A percentile compares a stretch with the other conserved stretches of the same genome.
Evolutionary conservation across 1,284 basidiomycete genomes (phyloP).

Genomic region (Phenoliferia sp.): DNA sequence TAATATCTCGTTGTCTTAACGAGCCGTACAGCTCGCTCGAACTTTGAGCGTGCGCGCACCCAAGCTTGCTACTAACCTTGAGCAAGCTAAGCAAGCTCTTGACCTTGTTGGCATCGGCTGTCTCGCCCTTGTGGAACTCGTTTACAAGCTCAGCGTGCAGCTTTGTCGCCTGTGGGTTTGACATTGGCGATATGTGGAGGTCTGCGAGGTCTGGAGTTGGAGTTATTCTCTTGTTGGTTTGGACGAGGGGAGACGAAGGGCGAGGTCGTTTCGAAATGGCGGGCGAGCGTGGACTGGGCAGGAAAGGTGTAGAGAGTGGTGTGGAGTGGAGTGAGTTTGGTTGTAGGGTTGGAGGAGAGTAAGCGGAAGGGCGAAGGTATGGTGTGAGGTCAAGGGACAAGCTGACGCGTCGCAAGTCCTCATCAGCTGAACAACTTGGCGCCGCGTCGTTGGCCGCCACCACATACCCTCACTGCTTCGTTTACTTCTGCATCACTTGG

Average conservation of each 20-base stretch:
- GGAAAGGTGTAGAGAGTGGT: too few species aligned
- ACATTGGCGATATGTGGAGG: constrained; percentile 45
- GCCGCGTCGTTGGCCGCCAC: not conserved
- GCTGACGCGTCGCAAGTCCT: not conserved
- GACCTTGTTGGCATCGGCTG: constrained; percentile 47
- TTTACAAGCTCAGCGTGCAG: constrained; percentile 42
- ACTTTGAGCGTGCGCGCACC: not conserved
- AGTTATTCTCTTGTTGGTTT: constrained; percentile 4
- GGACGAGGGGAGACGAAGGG: constrained; percentile 15
- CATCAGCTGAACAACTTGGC: not conserved
- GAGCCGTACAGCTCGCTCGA: not conserved
- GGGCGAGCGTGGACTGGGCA: not conserved
- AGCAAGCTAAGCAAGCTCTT: constrained; percentile 57
- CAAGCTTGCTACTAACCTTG: constrained; percentile 52
- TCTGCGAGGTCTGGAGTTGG: constrained; percentile 11
- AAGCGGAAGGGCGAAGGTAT: constrained; percentile 5
- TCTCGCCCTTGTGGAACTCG: constrained; percentile 24
- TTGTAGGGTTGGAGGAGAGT: constrained; percentile 1
- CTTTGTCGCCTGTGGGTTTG: constrained; percentile 53
- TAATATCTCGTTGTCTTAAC: too few species aligned
- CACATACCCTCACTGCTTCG: not conserved
- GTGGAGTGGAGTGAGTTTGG: constrained; percentile 14
- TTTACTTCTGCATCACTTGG: not conserved
- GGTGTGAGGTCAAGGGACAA: not conserved
- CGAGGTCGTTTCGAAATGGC: constrained; percentile 24